Percentiles rank a stretch among this genome's conserved stretches.
These are phyloP conservation scores for Auriscalpium microsporum DNA, from an alignment of 768 basidiomycete genomes.

Conservation along the genomic window DNA sequence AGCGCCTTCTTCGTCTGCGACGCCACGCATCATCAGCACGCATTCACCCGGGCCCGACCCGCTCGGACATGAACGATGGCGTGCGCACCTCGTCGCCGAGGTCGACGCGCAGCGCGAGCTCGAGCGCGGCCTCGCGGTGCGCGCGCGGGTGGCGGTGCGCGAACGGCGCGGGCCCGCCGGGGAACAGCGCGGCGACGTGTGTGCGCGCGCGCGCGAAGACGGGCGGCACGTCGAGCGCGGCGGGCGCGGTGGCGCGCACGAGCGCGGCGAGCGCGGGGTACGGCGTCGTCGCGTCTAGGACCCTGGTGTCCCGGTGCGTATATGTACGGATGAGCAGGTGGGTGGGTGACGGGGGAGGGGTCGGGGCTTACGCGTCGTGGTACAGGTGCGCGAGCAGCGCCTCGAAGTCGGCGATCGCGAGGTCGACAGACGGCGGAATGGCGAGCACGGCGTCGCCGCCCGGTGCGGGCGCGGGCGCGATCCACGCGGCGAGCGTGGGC, in stretches of 20 bases:
- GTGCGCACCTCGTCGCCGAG: slow-evolving; percentile 39
- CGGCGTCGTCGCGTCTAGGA: slow-evolving; percentile 12
- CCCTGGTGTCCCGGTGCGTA: neutral
- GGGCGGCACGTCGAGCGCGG: slow-evolving; percentile 47
- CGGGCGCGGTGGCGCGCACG: slow-evolving; percentile 47
- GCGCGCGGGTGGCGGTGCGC: slow-evolving; percentile 21
- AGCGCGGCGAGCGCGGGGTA: slow-evolving; percentile 44
- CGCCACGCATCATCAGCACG: no score
- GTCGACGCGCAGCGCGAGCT: slow-evolving; percentile 39
- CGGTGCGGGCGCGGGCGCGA: slow-evolving; percentile 1
- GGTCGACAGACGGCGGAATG: slow-evolving; percentile 31
- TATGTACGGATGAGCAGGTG: no score
- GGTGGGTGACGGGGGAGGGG: neutral
- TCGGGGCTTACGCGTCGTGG: slow-evolving; percentile 50
- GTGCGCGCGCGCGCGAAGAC: slow-evolving; percentile 39
- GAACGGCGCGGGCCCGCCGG: slow-evolving; percentile 38
- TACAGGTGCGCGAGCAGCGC: slow-evolving; percentile 57
- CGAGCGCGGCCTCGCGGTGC: slow-evolving; percentile 44
- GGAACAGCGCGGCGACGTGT: slow-evolving; percentile 39
- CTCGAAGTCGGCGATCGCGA: slow-evolving; percentile 41
- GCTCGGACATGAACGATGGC: neutral
- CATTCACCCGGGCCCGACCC: no score
- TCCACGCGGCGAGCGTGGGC: slow-evolving; percentile 16
- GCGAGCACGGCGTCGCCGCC: slow-evolving; percentile 13
- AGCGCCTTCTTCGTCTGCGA: slow-evolving; percentile 51